Conservation (phyloP, 2,329 filamentous ascomycete genomes). For the Beauveria sp. region DNA sequence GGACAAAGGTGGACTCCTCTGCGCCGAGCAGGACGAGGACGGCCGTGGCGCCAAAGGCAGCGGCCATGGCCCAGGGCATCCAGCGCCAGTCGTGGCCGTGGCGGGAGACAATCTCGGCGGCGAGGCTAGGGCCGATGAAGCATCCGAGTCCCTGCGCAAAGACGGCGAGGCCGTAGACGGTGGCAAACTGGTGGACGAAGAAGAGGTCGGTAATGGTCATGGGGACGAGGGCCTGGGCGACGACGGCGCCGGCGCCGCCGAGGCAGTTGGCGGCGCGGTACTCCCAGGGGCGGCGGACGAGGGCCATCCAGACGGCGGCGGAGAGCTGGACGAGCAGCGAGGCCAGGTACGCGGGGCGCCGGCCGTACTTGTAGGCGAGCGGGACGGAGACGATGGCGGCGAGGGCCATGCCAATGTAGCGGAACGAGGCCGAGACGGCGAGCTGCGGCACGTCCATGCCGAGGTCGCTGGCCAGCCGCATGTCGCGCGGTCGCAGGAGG, state of each 20-base stretch:
- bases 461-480: neutral
- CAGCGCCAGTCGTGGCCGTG: neutral
- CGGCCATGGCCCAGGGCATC: neutral
- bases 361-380: constrained; percentile 1
- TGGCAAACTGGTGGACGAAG: constrained; percentile 5
- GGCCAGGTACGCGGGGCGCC: neutral
- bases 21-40: neutral
- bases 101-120: neutral
- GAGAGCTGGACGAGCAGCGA: neutral
- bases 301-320: neutral
- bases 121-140: neutral
- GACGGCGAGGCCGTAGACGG: neutral
- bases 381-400: neutral
- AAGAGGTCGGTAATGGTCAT: constrained; percentile 10
- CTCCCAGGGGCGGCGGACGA: neutral
- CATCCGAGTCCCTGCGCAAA: neutral
- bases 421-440: neutral
- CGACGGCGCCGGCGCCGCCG: neutral
- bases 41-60: neutral
- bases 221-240: constrained; percentile 1
- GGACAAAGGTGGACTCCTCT: constrained; percentile 6
- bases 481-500: neutral
- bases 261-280: neutral
- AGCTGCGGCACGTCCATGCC: neutral
- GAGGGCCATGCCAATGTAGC: neutral